Evolutionary conservation across 192 early-diverging fungal species (phyloP).

Genomic region (Backusella sp.): DNA sequence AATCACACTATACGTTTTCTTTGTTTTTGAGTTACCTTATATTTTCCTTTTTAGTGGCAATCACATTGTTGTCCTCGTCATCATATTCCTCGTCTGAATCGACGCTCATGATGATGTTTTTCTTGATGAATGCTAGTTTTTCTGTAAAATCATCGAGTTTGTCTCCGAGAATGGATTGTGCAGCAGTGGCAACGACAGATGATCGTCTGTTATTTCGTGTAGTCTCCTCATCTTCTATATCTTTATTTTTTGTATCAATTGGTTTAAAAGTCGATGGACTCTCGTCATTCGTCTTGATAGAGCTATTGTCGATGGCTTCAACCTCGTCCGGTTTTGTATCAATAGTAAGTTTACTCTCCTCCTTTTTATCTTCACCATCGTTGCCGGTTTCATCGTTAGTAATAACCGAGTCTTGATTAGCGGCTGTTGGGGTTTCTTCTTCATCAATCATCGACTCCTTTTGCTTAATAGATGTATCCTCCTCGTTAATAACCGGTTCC

Average conservation of each 20-base stretch:
- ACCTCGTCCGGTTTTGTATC: neutral
- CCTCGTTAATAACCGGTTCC: too few species aligned
- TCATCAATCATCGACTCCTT: neutral
- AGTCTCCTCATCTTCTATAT: neutral
- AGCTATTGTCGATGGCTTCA: neutral
- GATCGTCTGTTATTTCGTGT: neutral
- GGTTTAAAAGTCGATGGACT: neutral
- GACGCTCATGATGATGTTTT: conserved; percentile 40
- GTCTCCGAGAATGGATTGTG: conserved; percentile 31
- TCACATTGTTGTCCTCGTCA: neutral
- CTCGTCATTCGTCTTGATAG: neutral
- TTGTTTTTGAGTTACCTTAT: neutral
- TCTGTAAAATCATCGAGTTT: conserved; percentile 39
- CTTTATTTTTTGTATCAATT: neutral
- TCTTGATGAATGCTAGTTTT: conserved; percentile 35
- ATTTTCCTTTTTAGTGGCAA: neutral
- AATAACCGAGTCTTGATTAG: neutral
- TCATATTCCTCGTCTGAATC: conserved; percentile 31
- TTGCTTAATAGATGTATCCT: neutral
- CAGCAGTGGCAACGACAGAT: conserved; percentile 25
- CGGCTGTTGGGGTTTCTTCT: neutral
- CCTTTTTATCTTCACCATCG: neutral
- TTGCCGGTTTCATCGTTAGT: neutral
- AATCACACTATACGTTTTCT: neutral
- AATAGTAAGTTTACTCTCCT: neutral